These are phyloP conservation scores for Aspergillus oerlinghausenensis DNA, from an alignment of 2,329 filamentous ascomycete species.

Conservation along the genomic window DNA sequence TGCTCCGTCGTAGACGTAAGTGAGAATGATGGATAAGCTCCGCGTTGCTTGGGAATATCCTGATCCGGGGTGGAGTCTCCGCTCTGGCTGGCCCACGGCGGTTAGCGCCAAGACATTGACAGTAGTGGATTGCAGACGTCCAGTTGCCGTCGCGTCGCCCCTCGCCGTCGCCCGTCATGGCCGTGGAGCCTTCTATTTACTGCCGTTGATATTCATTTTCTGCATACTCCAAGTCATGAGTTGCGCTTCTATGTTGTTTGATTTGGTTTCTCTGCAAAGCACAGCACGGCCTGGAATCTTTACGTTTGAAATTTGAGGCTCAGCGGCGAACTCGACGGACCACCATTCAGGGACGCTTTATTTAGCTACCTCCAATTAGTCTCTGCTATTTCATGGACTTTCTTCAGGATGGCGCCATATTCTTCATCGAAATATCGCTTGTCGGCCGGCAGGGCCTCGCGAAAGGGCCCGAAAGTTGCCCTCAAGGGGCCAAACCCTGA, in stretches of 20 bases:
- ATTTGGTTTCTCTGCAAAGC: conserved; percentile 3
- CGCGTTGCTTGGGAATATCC: background rate
- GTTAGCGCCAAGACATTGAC: conserved; percentile 7
- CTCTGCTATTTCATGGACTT: background rate
- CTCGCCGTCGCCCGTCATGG: conserved; percentile 1
- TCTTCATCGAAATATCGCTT: conserved; percentile 23
- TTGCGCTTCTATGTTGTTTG: background rate
- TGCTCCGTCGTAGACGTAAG: background rate
- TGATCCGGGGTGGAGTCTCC: conserved; percentile 10
- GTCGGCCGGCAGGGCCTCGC: conserved; percentile 23
- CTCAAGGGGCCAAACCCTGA: conserved; percentile 27
- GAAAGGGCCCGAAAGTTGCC: conserved; percentile 27
- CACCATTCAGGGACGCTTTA: conserved; percentile 1
- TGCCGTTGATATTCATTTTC: background rate
- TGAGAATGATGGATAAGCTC: conserved; percentile 12
- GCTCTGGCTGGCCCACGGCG: conserved; percentile 7
- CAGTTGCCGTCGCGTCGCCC: conserved; percentile 12
- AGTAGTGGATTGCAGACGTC: conserved; percentile 3
- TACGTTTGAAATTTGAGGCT: conserved; percentile 11
- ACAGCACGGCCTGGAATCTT: conserved; percentile 5
- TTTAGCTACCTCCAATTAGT: background rate
- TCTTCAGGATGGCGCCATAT: conserved; percentile 28
- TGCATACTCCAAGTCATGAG: conserved; percentile 11
- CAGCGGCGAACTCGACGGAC: conserved; percentile 10
- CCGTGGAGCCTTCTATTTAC: background rate